These are phyloP conservation scores for Pythium myriotylum DNA, from an alignment of 352 stramenopile genomes.

Conservation along the genomic window DNA sequence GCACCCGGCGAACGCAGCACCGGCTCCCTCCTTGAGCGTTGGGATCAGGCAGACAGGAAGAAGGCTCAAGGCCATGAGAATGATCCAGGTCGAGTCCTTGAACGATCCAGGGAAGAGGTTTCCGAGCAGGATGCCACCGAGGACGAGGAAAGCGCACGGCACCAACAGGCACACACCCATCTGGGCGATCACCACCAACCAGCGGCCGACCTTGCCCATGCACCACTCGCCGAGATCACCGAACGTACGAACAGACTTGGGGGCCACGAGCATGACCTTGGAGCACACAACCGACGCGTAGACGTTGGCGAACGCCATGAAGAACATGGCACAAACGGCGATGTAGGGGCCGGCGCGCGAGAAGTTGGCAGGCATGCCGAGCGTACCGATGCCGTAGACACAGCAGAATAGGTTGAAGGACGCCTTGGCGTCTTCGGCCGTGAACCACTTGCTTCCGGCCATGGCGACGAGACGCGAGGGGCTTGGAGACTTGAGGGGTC, in stretches of 20 bases:
- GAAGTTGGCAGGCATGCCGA: conserved; percentile 73
- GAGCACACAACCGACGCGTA: conserved; percentile 30
- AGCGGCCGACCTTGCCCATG: conserved; percentile 32
- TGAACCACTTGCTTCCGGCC: too few relatives aligned
- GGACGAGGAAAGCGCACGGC: conserved; percentile 29
- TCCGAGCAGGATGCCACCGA: conserved; percentile 27
- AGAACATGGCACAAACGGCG: conserved; percentile 30
- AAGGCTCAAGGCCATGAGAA: conserved; percentile 12
- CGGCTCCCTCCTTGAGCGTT: conserved; percentile 35
- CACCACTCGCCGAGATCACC: conserved; percentile 38
- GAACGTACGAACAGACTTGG: conserved; percentile 21
- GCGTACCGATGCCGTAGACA: conserved; percentile 66
- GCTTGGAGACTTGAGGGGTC: too few relatives aligned
- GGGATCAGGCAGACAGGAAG: conserved; percentile 31
- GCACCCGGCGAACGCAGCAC: conserved; percentile 29
- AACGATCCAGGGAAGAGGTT: conserved; percentile 32
- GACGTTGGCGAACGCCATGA: conserved; percentile 40
- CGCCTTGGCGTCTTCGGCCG: conserved; percentile 25
- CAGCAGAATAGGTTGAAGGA: conserved; percentile 65
- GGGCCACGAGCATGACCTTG: conserved; percentile 17
- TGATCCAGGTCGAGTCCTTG: conserved; percentile 13
- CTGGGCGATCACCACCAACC: conserved; percentile 22
- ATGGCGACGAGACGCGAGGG: too few relatives aligned
- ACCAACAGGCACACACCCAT: conserved; percentile 20
- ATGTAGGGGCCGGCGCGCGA: conserved; percentile 46